These are phyloP conservation scores for Aspergillus sp. DNA, from an alignment of 2,329 filamentous ascomycete species.

Conservation along the genomic window DNA sequence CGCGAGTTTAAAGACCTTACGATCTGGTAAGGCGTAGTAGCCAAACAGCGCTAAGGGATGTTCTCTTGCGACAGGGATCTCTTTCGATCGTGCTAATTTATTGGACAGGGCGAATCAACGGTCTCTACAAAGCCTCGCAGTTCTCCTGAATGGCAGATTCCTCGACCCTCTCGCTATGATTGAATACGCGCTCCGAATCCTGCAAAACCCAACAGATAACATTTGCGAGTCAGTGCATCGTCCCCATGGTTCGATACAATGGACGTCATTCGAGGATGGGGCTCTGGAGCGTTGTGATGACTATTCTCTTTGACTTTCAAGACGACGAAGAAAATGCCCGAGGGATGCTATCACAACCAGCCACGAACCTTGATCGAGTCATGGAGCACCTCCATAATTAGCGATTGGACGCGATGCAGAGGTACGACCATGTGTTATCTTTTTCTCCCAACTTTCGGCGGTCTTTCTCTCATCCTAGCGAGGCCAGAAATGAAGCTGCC, in stretches of 20 bases:
- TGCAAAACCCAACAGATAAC: not conserved
- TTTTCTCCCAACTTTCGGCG: conserved; percentile 13
- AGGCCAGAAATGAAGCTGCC: conserved; percentile 12
- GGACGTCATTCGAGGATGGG: conserved; percentile 1
- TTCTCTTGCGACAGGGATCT: not conserved
- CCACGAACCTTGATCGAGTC: conserved; percentile 10
- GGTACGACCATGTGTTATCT: conserved; percentile 8
- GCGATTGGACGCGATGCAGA: conserved; percentile 14
- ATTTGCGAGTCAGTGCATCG: conserved; percentile 4
- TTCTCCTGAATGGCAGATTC: conserved; percentile 2
- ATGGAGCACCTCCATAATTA: conserved; percentile 1
- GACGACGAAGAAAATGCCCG: not conserved
- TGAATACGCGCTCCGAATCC: not conserved
- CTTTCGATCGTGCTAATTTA: conserved; percentile 2
- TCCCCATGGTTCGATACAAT: conserved; percentile 6
- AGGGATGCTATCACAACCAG: conserved; percentile 16
- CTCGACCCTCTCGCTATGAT: not conserved
- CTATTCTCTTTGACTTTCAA: conserved; percentile 5
- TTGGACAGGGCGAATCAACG: conserved; percentile 9
- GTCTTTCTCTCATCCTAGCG: conserved; percentile 21
- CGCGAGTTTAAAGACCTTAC: conserved; percentile 8
- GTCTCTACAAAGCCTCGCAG: conserved; percentile 6
- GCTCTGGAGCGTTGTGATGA: not conserved
- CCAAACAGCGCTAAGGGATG: conserved; percentile 4
- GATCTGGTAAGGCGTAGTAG: not conserved